phyloP scores from a whole-genome alignment of 176 grass and related monocot genomes.

The Pontederia crassipes region DNA sequence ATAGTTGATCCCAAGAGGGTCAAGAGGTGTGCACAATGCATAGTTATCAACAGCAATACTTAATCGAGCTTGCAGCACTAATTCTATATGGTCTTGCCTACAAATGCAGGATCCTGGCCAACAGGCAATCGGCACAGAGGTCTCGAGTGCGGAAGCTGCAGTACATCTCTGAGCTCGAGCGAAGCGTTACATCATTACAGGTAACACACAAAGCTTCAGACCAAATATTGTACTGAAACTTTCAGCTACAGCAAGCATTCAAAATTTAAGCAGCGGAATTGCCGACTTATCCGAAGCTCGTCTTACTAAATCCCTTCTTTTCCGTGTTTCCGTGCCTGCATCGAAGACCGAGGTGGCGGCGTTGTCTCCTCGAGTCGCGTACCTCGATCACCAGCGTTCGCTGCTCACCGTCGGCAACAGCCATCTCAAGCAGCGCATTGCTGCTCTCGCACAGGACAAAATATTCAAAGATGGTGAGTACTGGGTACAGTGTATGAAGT shows the following conservation, averaged over 20 bases:
- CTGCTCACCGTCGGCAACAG: conserved; percentile 76
- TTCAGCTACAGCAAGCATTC: no score
- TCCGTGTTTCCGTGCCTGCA: neutral
- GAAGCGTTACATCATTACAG: conserved; percentile 69
- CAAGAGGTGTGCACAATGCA: conserved; percentile 37
- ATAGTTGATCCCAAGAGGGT: conserved; percentile 58
- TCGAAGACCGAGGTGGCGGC: conserved; percentile 67
- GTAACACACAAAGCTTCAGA: conserved; percentile 8
- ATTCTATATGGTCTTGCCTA: neutral
- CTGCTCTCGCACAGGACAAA: conserved; percentile 61
- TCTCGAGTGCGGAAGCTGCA: conserved; percentile 89
- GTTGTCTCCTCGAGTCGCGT: conserved; percentile 66
- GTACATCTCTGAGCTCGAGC: conserved; percentile 89
- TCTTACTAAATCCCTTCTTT: neutral
- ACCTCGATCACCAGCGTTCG: conserved; percentile 82
- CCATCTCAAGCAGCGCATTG: conserved; percentile 77
- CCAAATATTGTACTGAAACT: no score
- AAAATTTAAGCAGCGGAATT: no score
- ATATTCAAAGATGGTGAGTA: conserved; percentile 73
- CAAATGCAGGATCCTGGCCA: conserved; percentile 56
- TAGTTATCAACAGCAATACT: neutral
- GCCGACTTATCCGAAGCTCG: neutral
- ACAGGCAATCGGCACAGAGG: conserved; percentile 84
- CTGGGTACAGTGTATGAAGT: neutral
- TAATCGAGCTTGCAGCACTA: conserved; percentile 2